These are phyloP conservation scores for Agarophyton chilense DNA, from an alignment of 23 red algal genomes.

Conservation along the genomic window DNA sequence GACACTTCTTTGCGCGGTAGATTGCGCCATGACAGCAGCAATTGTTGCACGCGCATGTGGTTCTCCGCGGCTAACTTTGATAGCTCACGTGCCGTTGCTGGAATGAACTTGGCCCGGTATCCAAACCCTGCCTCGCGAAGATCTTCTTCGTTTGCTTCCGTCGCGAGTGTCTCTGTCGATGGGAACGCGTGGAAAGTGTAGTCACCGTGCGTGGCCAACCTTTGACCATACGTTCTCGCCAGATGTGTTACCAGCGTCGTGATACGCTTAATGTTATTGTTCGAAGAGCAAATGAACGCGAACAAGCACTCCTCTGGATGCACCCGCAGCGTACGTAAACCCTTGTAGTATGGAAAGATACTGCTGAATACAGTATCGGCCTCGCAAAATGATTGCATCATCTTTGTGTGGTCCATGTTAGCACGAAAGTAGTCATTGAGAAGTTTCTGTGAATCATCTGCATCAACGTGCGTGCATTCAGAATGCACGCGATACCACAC, in stretches of 20 bases:
- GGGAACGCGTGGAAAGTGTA: conserved; percentile 77
- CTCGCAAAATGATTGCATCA: conserved; percentile 37
- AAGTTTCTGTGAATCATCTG: neutral
- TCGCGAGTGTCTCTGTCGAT: conserved; percentile 52
- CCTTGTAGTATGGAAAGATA: conserved; percentile 59
- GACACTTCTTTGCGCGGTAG: conserved; percentile 62
- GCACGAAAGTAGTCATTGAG: conserved; percentile 74
- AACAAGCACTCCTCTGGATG: conserved; percentile 91
- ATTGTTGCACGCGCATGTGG: conserved; percentile 14
- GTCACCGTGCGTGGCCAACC: conserved; percentile 15
- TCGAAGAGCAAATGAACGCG: conserved; percentile 90
- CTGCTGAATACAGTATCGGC: conserved; percentile 60
- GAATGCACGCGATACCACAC: conserved; percentile 51
- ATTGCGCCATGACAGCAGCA: conserved; percentile 58
- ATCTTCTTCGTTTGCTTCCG: conserved; percentile 58
- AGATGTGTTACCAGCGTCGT: conserved; percentile 78
- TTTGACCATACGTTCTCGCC: conserved; percentile 67
- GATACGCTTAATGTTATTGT: conserved; percentile 94
- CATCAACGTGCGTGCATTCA: neutral
- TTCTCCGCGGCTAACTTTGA: neutral
- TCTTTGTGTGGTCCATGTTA: conserved; percentile 2
- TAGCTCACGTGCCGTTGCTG: conserved; percentile 51
- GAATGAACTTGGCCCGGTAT: conserved; percentile 90
- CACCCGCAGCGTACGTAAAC: conserved; percentile 70
- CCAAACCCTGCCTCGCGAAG: conserved; percentile 85